phyloP scores from a whole-genome alignment of 2,329 filamentous ascomycete genomes.

The Apiospora marii region DNA sequence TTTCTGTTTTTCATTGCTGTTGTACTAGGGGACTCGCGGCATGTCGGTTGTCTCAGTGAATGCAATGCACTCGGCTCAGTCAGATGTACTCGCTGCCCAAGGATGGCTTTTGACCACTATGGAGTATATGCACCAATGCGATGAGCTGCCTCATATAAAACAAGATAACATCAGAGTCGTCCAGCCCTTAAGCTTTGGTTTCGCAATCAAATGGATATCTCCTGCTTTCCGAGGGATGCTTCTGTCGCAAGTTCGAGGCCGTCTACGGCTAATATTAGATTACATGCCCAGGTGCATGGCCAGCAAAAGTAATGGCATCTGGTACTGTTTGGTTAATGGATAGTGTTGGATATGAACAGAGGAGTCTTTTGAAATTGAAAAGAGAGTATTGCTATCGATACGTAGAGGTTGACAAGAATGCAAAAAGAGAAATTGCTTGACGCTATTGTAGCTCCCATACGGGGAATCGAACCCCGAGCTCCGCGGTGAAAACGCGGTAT shows the following conservation, averaged over 20 bases:
- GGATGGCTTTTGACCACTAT: background rate
- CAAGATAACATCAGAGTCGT: background rate
- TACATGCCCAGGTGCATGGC: background rate
- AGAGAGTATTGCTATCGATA: background rate
- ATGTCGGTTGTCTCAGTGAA: background rate
- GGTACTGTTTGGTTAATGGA: background rate
- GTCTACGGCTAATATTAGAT: background rate
- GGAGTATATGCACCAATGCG: background rate
- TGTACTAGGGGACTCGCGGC: background rate
- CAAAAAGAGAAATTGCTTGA: background rate
- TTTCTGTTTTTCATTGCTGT: background rate
- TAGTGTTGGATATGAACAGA: background rate
- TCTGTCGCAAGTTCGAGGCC: background rate
- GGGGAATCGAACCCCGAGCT: conserved; percentile 32
- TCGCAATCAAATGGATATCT: background rate
- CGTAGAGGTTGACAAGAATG: background rate
- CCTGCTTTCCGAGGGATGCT: background rate
- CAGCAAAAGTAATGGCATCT: background rate
- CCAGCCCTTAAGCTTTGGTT: background rate
- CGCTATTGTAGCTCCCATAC: conserved; percentile 24
- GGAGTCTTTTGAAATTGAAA: background rate
- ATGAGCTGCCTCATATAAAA: background rate
- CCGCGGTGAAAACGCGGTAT: conserved; percentile 32
- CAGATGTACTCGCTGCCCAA: background rate
- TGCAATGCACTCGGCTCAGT: background rate